phyloP scores from a whole-genome alignment of 768 basidiomycete species.

The Tylopilus rubrobrunneus region DNA sequence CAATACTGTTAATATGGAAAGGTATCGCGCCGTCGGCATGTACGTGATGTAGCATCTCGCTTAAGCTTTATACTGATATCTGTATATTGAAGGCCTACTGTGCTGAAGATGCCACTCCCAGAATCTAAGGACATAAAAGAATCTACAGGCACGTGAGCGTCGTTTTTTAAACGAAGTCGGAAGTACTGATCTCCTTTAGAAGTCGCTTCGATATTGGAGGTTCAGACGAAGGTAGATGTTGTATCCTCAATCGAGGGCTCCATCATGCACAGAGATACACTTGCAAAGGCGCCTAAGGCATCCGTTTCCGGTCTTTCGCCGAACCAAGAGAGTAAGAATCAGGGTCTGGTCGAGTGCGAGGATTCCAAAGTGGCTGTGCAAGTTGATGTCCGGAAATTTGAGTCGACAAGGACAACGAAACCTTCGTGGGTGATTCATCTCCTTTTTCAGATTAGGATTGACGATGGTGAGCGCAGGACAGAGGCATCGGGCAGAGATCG shows the following conservation, averaged over 20 bases:
- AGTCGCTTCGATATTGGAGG: not conserved
- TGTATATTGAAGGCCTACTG: not conserved
- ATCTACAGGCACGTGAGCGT: not conserved
- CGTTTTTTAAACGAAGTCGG: not conserved
- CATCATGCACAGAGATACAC: not conserved
- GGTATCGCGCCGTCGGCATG: not conserved
- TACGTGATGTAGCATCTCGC: not conserved
- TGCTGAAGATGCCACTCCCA: not conserved
- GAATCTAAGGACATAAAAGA: not conserved
- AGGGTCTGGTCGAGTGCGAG: not conserved
- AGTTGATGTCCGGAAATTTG: not conserved
- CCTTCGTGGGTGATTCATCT: conserved; percentile 2
- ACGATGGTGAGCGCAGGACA: not conserved
- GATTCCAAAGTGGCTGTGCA: not conserved
- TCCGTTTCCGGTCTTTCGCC: not conserved
- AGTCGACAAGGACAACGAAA: not conserved
- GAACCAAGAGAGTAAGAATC: not conserved
- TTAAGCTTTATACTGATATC: not conserved
- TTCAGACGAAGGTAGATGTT: not conserved
- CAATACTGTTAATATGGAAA: not conserved
- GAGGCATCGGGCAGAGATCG: not conserved
- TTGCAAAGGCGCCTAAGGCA: not conserved
- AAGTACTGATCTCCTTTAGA: not conserved
- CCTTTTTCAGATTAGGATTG: not conserved
- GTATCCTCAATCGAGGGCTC: not conserved